phyloP scores from a whole-genome alignment of 78 protist species.

The Anaeramoeba flamelloides region DNA sequence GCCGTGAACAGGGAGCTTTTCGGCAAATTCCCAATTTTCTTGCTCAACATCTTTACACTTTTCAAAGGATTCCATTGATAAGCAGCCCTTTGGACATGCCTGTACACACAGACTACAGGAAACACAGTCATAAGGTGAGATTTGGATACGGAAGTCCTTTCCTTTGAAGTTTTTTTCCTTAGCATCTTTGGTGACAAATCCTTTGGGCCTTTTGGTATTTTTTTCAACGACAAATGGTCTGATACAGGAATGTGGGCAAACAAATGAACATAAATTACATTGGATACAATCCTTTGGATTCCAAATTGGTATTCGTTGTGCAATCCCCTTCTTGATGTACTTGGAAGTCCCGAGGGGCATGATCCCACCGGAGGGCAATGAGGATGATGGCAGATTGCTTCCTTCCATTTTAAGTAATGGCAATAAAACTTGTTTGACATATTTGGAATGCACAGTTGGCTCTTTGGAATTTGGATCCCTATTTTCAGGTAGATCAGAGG shows the following conservation, averaged over 20 bases:
- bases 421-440: background rate
- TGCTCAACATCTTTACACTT: no score
- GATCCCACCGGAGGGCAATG: background rate
- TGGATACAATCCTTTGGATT: background rate
- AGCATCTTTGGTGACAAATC: no score
- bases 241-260: background rate
- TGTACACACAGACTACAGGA: conserved; percentile 41
- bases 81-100: conserved; percentile 40
- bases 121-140: conserved; percentile 40
- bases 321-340: background rate
- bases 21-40: no score
- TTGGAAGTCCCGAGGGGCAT: background rate
- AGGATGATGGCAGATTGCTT: background rate
- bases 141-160: conserved; percentile 24
- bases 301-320: background rate
- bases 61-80: no score
- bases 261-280: background rate
- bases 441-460: background rate
- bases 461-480: no score
- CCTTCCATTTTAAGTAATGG: background rate
- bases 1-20: conserved; percentile 21
- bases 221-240: background rate
- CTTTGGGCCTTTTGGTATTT: no score
- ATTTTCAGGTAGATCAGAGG: no score
- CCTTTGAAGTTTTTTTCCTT: no score